Evolutionary conservation across 2,329 filamentous ascomycete genomes (phyloP).

Genomic region (Thelonectria discophora): DNA sequence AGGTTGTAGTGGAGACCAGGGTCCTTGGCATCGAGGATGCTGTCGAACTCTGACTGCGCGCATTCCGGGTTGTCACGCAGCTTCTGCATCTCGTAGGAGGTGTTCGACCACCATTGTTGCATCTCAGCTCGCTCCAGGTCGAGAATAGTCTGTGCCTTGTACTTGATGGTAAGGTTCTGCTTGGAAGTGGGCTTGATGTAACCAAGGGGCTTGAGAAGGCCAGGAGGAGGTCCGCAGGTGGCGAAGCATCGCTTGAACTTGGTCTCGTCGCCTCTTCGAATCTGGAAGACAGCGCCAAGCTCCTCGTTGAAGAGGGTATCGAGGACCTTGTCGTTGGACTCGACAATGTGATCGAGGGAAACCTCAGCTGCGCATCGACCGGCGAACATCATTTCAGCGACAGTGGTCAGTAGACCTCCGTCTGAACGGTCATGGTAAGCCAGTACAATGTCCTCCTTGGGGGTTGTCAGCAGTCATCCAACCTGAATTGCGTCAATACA

Average conservation of each 20-base stretch:
- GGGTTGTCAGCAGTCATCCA: slow-evolving; percentile 1
- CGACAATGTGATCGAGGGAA: slow-evolving; percentile 78
- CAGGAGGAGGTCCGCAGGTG: slow-evolving; percentile 83
- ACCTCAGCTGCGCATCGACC: slow-evolving; percentile 89
- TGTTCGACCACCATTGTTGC: slow-evolving; percentile 88
- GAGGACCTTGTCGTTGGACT: slow-evolving; percentile 71
- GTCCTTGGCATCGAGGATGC: slow-evolving; percentile 77
- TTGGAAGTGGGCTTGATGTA: slow-evolving; percentile 73
- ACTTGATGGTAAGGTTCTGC: slow-evolving; percentile 80
- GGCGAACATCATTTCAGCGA: slow-evolving; percentile 98
- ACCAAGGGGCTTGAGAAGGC: slow-evolving; percentile 85
- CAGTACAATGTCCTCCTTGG: slow-evolving; percentile 70
- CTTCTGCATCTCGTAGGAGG: slow-evolving; percentile 90
- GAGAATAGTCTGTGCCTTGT: slow-evolving; percentile 74
- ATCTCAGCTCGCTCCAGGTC: slow-evolving; percentile 75
- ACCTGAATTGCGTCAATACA: not conserved
- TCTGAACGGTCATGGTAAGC: slow-evolving; percentile 96
- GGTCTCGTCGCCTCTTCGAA: slow-evolving; percentile 83
- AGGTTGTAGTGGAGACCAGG: slow-evolving; percentile 87
- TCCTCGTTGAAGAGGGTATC: slow-evolving; percentile 95
- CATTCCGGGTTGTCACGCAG: slow-evolving; percentile 88
- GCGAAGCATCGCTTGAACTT: slow-evolving; percentile 91
- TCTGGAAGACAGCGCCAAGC: slow-evolving; percentile 94
- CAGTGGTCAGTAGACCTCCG: slow-evolving; percentile 87
- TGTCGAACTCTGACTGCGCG: slow-evolving; percentile 82